phyloP scores from a whole-genome alignment of 2,329 filamentous ascomycete species.

The Bipolaris sorokiniana region DNA sequence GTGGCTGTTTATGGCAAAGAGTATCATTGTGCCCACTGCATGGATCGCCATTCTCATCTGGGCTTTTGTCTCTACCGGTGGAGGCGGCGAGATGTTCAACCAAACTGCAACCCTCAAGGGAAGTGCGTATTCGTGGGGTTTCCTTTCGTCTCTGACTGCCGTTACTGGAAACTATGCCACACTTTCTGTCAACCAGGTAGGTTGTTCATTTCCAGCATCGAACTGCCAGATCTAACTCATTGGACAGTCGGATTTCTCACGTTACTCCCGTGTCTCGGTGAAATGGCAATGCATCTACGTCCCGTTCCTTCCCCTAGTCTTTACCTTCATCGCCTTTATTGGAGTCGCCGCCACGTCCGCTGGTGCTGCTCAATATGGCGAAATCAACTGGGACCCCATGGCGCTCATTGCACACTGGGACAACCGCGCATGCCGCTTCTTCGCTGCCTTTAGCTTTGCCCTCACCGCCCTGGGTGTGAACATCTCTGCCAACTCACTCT shows the following conservation, averaged over 20 bases:
- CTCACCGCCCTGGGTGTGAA: conserved; percentile 61
- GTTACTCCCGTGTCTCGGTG: conserved; percentile 56
- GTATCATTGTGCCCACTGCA: conserved; percentile 60
- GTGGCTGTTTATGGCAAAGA: conserved; percentile 59
- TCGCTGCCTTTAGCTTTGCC: conserved; percentile 52
- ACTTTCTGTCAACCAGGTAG: conserved; percentile 57
- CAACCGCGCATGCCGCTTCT: conserved; percentile 50
- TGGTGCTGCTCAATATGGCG: conserved; percentile 59
- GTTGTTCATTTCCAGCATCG: neutral
- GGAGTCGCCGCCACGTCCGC: conserved; percentile 66
- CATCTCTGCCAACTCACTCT: conserved; percentile 60
- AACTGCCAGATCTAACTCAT: conserved; percentile 18
- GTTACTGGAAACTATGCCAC: conserved; percentile 61
- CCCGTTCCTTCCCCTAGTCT: conserved; percentile 59
- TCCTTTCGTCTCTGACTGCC: conserved; percentile 57
- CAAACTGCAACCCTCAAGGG: conserved; percentile 56
- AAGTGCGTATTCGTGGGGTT: conserved; percentile 61
- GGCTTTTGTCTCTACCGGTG: conserved; percentile 63
- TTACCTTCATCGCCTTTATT: conserved; percentile 61
- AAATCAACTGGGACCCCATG: conserved; percentile 53
- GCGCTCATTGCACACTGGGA: conserved; percentile 49
- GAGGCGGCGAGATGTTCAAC: conserved; percentile 56
- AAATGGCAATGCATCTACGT: conserved; percentile 60
- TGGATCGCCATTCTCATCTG: conserved; percentile 69
- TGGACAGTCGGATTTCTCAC: conserved; percentile 62